Evolutionary conservation across 2,329 filamentous ascomycete genomes (phyloP).

Genomic region (Pseudogymnoascus sp.): DNA sequence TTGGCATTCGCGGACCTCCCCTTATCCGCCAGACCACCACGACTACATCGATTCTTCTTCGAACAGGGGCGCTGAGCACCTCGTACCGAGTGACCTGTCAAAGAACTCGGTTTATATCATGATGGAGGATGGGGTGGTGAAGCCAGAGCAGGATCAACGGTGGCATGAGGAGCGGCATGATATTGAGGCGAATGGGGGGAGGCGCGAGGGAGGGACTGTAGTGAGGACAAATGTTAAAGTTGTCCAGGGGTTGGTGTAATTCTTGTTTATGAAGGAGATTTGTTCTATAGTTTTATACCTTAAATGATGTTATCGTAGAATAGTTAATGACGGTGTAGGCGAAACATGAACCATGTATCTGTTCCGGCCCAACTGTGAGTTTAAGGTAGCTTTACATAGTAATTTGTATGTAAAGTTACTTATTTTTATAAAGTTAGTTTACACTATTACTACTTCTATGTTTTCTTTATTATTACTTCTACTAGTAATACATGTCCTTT

Average conservation of each 20-base stretch:
- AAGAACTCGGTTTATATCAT: background rate
- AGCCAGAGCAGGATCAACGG: background rate
- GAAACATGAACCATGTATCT: background rate
- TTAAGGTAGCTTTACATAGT: too few relatives aligned
- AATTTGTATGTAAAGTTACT: too few relatives aligned
- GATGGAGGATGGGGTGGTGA: background rate
- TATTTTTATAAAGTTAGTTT: too few relatives aligned
- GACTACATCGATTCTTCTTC: background rate
- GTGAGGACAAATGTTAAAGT: background rate
- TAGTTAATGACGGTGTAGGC: background rate
- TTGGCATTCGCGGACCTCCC: background rate
- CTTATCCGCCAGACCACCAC: background rate
- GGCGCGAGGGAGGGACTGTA: background rate
- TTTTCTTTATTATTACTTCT: too few relatives aligned
- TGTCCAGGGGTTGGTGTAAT: background rate
- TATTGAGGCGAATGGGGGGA: background rate
- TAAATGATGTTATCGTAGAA: background rate
- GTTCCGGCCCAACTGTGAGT: too few relatives aligned
- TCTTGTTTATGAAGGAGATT: background rate
- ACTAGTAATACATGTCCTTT: too few relatives aligned
- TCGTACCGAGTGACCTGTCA: background rate
- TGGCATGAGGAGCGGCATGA: background rate
- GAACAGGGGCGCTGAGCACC: background rate
- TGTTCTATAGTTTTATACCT: constrained; percentile 2
- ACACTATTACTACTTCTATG: too few relatives aligned